A percentile compares a stretch with the other conserved stretches of the same genome.
Evolutionary conservation across 495 filamentous ascomycete genomes (phyloP).

Genomic region (Extremus antarcticus): DNA sequence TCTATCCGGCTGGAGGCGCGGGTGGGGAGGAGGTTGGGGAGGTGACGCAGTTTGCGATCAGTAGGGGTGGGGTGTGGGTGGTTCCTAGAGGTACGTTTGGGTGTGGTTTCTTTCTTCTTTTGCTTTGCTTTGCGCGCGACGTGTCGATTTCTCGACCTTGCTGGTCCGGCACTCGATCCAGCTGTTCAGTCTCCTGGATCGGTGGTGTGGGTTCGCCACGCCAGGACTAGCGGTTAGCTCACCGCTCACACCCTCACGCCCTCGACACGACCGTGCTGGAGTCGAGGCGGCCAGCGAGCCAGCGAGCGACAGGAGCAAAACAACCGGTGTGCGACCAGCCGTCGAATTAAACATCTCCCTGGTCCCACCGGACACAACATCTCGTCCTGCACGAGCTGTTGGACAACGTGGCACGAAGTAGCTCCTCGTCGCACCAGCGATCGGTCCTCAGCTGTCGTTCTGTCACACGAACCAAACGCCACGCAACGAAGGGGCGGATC

Average conservation of each 20-base stretch:
- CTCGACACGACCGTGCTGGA: too few relatives aligned
- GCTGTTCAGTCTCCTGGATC: too few relatives aligned
- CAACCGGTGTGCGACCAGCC: constrained; percentile 10
- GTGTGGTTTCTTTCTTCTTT: constrained; percentile 33
- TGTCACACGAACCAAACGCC: not conserved
- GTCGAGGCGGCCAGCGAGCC: too few relatives aligned
- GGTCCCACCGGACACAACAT: not conserved
- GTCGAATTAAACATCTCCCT: constrained; percentile 4
- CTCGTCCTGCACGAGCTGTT: constrained; percentile 9
- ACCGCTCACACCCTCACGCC: not conserved
- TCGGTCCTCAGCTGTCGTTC: too few relatives aligned
- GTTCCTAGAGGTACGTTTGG: constrained; percentile 97
- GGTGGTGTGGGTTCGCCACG: not conserved
- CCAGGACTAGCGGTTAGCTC: not conserved
- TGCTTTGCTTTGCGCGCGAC: not conserved
- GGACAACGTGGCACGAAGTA: constrained; percentile 1
- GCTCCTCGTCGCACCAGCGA: not conserved
- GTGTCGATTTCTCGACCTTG: too few relatives aligned
- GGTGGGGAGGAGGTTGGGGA: not conserved
- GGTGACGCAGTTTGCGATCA: constrained; percentile 61
- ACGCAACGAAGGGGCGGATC: not conserved
- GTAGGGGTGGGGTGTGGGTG: constrained; percentile 80
- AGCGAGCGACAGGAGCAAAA: too few relatives aligned
- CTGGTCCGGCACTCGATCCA: too few relatives aligned
- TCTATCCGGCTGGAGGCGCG: constrained; percentile 44